These are phyloP conservation scores for Eutypa lata DNA, from an alignment of 2,329 filamentous ascomycete species.

Conservation along the genomic window DNA sequence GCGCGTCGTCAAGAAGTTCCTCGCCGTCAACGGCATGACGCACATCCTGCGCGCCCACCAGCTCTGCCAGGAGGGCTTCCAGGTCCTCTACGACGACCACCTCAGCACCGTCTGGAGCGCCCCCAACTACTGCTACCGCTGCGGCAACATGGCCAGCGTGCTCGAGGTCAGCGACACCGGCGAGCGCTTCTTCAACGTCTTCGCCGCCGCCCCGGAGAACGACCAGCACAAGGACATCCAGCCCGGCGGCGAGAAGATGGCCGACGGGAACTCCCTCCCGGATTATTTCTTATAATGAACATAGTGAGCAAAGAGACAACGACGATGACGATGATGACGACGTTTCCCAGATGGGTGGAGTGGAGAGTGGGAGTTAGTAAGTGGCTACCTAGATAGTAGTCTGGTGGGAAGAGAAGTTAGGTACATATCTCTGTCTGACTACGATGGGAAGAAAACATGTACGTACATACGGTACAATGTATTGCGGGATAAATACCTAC, in stretches of 20 bases:
- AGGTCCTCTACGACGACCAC: constrained; percentile 91
- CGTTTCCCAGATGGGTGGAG: too few relatives aligned
- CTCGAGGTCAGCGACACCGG: constrained; percentile 92
- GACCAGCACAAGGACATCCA: constrained; percentile 86
- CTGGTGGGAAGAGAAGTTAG: too few relatives aligned
- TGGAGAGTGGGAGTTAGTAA: too few relatives aligned
- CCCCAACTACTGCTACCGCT: constrained; percentile 92
- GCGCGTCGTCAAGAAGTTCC: constrained; percentile 96
- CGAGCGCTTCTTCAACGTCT: constrained; percentile 95
- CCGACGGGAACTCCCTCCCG: constrained; percentile 60
- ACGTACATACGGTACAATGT: too few relatives aligned
- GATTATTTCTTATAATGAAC: constrained; percentile 64
- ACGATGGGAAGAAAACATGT: too few relatives aligned
- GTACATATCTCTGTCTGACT: too few relatives aligned
- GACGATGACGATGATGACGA: not conserved
- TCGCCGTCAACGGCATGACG: constrained; percentile 95
- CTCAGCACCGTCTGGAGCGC: constrained; percentile 98
- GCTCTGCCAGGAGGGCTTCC: constrained; percentile 95
- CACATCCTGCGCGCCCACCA: constrained; percentile 98
- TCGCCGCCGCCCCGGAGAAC: constrained; percentile 94
- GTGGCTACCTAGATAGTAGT: too few relatives aligned
- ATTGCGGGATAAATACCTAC: too few relatives aligned
- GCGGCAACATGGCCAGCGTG: constrained; percentile 95
- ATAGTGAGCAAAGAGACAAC: not conserved
- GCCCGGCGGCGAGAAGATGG: constrained; percentile 68